A percentile compares a stretch with the other conserved stretches of the same genome.
Evolutionary conservation across 1,139 yeast species (phyloP).

Genomic region (Debaryomyces subglobosus): DNA sequence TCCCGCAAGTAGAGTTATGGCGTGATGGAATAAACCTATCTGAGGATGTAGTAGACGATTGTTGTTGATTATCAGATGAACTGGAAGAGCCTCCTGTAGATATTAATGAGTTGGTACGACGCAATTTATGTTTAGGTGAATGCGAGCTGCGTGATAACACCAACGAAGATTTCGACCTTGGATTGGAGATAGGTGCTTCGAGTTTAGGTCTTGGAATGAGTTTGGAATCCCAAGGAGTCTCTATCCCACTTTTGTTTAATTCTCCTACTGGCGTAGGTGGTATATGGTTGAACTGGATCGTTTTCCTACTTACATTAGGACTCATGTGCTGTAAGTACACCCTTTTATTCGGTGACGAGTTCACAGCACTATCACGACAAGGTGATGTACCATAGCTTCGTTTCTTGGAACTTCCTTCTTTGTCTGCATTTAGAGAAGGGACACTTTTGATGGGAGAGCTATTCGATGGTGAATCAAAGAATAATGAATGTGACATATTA

Average conservation of each 20-base stretch:
- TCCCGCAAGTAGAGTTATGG: conserved; percentile 45
- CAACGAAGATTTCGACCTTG: conserved; percentile 26
- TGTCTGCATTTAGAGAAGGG: conserved; percentile 4
- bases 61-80: conserved; percentile 25
- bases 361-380: neutral
- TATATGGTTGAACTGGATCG: conserved; percentile 26
- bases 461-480: conserved; percentile 12
- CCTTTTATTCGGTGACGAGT: conserved; percentile 35
- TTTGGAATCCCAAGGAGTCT: neutral
- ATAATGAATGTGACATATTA: conserved; percentile 12
- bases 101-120: conserved; percentile 41
- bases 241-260: conserved; percentile 4
- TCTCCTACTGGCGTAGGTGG: conserved; percentile 10
- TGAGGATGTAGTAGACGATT: conserved; percentile 27
- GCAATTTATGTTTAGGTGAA: conserved; percentile 28
- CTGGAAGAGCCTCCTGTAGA: conserved; percentile 28
- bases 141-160: conserved; percentile 16
- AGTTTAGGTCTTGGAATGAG: conserved; percentile 17
- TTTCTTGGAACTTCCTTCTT: conserved; percentile 8
- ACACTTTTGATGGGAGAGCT: conserved; percentile 9
- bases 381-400: conserved; percentile 11
- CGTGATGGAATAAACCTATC: conserved; percentile 52
- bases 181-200: conserved; percentile 22
- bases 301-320: conserved; percentile 42
- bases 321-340: conserved; percentile 43